phyloP scores from a whole-genome alignment of 352 stramenopile genomes.

The Blastocystis sp. region DNA sequence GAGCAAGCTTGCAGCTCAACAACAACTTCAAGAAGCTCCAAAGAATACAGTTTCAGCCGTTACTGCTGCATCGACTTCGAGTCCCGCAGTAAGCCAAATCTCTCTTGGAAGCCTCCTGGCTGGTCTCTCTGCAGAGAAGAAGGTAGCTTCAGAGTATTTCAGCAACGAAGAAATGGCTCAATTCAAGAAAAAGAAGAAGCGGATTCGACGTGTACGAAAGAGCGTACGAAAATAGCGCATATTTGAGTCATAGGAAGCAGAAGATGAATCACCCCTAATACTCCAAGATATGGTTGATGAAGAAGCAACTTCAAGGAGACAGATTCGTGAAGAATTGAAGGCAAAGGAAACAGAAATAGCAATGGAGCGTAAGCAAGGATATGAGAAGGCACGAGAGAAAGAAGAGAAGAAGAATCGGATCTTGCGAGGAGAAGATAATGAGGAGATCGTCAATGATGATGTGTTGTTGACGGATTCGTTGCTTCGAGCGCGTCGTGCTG shows the following conservation, averaged over 20 bases:
- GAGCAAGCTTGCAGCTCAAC: neutral
- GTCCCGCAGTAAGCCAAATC: neutral
- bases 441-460: neutral
- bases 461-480: neutral
- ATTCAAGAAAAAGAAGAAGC: slow-evolving; percentile 12
- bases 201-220: slow-evolving; percentile 12
- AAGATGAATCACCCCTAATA: neutral
- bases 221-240: slow-evolving; percentile 7
- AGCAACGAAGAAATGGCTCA: slow-evolving; percentile 59
- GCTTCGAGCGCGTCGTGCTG: slow-evolving; percentile 4
- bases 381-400: slow-evolving; percentile 12
- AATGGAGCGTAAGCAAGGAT: neutral
- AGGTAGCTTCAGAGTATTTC: slow-evolving; percentile 52
- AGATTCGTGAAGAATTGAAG: neutral
- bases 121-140: slow-evolving; percentile 28
- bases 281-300: slow-evolving; percentile 1
- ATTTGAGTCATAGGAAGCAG: neutral
- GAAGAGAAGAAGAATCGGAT: slow-evolving; percentile 31
- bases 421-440: neutral
- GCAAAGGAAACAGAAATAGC: neutral
- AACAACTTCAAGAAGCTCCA: neutral
- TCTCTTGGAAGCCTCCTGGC: neutral
- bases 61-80: neutral
- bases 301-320: neutral
- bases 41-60: neutral